phyloP scores from a whole-genome alignment of 2,329 filamentous ascomycete species.

The Zasmidium citrigriseum region DNA sequence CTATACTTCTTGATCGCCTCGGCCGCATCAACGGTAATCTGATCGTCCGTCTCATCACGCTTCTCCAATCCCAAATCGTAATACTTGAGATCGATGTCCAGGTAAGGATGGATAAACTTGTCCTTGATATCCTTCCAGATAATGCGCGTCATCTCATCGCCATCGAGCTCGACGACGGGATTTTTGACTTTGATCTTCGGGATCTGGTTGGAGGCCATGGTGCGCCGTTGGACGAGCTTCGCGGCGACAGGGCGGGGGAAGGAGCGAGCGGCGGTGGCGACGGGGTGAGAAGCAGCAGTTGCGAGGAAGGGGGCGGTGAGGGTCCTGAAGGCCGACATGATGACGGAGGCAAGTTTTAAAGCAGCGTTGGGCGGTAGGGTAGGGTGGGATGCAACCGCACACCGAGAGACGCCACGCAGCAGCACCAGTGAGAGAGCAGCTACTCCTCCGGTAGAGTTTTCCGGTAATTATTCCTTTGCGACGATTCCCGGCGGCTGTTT shows the following conservation, averaged over 20 bases:
- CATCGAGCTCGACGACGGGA: constrained; percentile 95
- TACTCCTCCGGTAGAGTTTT: no score
- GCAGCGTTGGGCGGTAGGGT: neutral
- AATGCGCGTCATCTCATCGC: constrained; percentile 93
- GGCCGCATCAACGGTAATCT: constrained; percentile 92
- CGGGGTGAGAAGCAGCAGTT: constrained; percentile 1
- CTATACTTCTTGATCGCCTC: constrained; percentile 99
- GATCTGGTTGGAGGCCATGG: constrained; percentile 41
- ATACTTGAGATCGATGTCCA: constrained; percentile 91
- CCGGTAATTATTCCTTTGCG: no score
- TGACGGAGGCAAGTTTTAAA: neutral
- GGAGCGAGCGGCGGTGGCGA: constrained; percentile 24
- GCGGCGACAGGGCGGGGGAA: constrained; percentile 35
- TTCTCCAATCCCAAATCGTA: constrained; percentile 72
- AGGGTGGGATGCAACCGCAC: neutral
- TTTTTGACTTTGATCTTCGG: constrained; percentile 99
- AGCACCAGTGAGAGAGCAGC: no score
- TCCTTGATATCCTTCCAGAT: constrained; percentile 99
- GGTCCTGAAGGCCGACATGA: neutral
- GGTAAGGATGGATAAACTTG: constrained; percentile 94
- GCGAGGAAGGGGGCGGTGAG: constrained; percentile 2
- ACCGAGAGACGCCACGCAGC: neutral
- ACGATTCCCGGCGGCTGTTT: no score
- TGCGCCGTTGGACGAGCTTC: constrained; percentile 37
- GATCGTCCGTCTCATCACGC: constrained; percentile 92